Conservation (phyloP, 495 filamentous ascomycete species). For the Penicillium verhagenii region DNA sequence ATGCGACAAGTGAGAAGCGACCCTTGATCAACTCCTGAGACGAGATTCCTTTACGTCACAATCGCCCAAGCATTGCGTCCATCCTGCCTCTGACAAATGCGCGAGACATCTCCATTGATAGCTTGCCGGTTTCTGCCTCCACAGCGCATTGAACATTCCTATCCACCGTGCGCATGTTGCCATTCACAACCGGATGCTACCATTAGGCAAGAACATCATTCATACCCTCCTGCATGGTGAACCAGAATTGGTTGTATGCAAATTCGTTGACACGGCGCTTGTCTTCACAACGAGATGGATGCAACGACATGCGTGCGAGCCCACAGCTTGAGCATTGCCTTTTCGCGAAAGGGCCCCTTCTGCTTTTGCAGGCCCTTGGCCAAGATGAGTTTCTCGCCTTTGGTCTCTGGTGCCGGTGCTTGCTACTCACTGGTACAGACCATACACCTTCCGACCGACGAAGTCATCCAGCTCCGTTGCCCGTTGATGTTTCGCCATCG, state of each 20-base stretch:
- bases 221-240: background rate
- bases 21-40: background rate
- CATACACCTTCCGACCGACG: background rate
- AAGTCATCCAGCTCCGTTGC: background rate
- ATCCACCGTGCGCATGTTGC: background rate
- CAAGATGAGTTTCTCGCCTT: background rate
- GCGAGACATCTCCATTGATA: background rate
- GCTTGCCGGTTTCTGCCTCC: background rate
- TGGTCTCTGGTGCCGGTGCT: background rate
- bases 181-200: background rate
- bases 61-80: background rate
- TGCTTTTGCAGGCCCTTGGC: background rate
- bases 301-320: background rate
- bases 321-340: background rate
- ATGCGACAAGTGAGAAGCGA: background rate
- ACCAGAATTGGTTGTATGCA: background rate
- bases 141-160: background rate
- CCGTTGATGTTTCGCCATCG: background rate
- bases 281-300: background rate
- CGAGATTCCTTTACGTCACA: background rate
- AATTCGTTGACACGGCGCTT: background rate
- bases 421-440: background rate
- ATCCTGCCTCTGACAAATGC: background rate
- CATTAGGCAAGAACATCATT: background rate
- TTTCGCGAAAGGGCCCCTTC: background rate